Percentiles rank a stretch among this genome's conserved stretches.
Conservation (phyloP, 2,329 filamentous ascomycete species). For the Fusarium floridanum region DNA sequence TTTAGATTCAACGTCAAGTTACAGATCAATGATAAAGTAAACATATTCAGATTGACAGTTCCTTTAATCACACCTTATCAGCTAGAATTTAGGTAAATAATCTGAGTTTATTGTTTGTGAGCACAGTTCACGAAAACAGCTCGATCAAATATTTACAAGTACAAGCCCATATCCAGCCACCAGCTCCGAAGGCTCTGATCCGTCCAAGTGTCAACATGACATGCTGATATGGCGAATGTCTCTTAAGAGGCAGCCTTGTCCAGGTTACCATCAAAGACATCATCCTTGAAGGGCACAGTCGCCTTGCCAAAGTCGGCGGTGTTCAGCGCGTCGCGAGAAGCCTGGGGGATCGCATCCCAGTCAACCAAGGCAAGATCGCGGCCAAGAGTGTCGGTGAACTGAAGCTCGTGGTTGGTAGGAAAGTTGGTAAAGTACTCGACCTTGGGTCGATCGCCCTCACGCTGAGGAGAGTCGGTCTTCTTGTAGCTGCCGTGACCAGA, state of each 20-base stretch:
- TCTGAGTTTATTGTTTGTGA: neutral
- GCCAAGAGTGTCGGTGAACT: conserved; percentile 52
- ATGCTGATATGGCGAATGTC: neutral
- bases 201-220: neutral
- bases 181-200: neutral
- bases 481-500: conserved; percentile 55
- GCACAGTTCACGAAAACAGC: neutral
- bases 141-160: neutral
- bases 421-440: conserved; percentile 51
- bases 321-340: conserved; percentile 51
- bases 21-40: neutral
- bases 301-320: conserved; percentile 56
- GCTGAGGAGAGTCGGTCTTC: conserved; percentile 37
- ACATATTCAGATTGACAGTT: neutral
- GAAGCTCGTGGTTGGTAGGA: conserved; percentile 52
- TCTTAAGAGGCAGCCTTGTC: conserved; percentile 23
- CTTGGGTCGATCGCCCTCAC: conserved; percentile 41
- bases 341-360: conserved; percentile 56
- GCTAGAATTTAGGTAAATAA: neutral
- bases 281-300: conserved; percentile 56
- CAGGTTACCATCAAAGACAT: conserved; percentile 41
- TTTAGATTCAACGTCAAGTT: neutral
- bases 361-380: conserved; percentile 56
- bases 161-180: neutral
- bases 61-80: neutral